Conservation (phyloP, 2,329 filamentous ascomycete genomes). For the Ascomycota sp. region DNA sequence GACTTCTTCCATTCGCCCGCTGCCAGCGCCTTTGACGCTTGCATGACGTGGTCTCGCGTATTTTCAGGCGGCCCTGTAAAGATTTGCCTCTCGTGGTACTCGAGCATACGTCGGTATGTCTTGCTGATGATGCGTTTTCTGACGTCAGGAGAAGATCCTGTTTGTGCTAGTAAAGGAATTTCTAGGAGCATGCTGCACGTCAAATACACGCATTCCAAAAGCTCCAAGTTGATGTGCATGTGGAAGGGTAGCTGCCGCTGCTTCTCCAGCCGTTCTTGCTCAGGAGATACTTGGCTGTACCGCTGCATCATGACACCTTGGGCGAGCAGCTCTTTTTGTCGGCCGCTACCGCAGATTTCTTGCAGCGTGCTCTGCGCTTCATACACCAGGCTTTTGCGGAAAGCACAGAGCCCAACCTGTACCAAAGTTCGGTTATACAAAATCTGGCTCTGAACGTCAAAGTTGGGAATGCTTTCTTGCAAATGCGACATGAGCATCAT, state of each 20-base stretch:
- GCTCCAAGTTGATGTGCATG: slow-evolving; percentile 99
- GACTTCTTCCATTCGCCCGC: slow-evolving; percentile 98
- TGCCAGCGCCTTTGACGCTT: slow-evolving; percentile 87
- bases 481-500: slow-evolving; percentile 99
- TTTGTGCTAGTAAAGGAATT: slow-evolving; percentile 89
- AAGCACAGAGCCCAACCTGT: slow-evolving; percentile 92
- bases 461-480: slow-evolving; percentile 89
- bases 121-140: slow-evolving; percentile 98
- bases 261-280: slow-evolving; percentile 91
- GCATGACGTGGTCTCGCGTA: slow-evolving; percentile 97
- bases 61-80: slow-evolving; percentile 97
- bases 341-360: slow-evolving; percentile 90
- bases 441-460: slow-evolving; percentile 92
- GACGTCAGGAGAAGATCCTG: slow-evolving; percentile 85
- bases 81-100: slow-evolving; percentile 98
- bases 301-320: slow-evolving; percentile 97
- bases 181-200: slow-evolving; percentile 98
- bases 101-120: slow-evolving; percentile 95
- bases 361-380: slow-evolving; percentile 94
- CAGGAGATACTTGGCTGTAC: slow-evolving; percentile 85
- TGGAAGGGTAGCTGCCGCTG: slow-evolving; percentile 97
- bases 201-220: slow-evolving; percentile 93
- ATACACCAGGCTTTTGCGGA: slow-evolving; percentile 89
- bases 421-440: slow-evolving; percentile 96
- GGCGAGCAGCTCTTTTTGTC: slow-evolving; percentile 91